A percentile compares a stretch with the other conserved stretches of the same genome.
Conservation (phyloP, 2,329 filamentous ascomycete species). For the Beauveria sp. region DNA sequence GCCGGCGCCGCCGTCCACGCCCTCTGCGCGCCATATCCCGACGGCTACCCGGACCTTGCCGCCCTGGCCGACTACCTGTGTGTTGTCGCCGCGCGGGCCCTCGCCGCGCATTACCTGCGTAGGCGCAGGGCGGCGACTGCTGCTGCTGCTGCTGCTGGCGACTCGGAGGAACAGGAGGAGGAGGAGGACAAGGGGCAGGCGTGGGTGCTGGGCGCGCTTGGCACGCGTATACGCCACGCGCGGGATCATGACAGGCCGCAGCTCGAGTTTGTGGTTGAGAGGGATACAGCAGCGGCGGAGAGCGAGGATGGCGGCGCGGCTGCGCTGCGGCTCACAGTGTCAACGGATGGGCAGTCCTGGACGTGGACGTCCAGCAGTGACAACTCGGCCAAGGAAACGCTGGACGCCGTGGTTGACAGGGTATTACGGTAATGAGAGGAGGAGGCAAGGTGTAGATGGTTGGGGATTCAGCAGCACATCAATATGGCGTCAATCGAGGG, state of each 20-base stretch:
- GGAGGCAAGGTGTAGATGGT: too few relatives aligned
- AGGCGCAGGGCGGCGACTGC: conserved; percentile 13
- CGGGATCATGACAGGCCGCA: conserved; percentile 17
- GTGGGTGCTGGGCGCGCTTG: conserved; percentile 26
- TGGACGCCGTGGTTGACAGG: conserved; percentile 19
- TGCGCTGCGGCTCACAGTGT: neutral
- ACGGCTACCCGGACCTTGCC: conserved; percentile 36
- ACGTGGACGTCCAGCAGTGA: conserved; percentile 20
- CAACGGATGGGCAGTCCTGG: conserved; percentile 19
- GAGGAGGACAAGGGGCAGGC: neutral
- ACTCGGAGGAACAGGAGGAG: neutral
- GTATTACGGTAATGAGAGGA: neutral
- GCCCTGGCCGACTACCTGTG: conserved; percentile 40
- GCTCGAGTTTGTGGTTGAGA: neutral
- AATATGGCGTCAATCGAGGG: neutral
- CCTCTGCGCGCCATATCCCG: conserved; percentile 35
- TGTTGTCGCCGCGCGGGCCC: conserved; percentile 32
- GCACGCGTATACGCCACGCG: conserved; percentile 24
- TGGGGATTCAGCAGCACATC: neutral
- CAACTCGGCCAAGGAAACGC: conserved; percentile 13
- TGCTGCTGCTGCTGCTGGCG: too few relatives aligned
- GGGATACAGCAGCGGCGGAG: too few relatives aligned
- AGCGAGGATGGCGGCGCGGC: neutral
- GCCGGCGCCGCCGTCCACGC: conserved; percentile 27
- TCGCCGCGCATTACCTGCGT: conserved; percentile 29